Conservation (phyloP, 1,139 yeast genomes). For the Nadsonia commutata region DNA sequence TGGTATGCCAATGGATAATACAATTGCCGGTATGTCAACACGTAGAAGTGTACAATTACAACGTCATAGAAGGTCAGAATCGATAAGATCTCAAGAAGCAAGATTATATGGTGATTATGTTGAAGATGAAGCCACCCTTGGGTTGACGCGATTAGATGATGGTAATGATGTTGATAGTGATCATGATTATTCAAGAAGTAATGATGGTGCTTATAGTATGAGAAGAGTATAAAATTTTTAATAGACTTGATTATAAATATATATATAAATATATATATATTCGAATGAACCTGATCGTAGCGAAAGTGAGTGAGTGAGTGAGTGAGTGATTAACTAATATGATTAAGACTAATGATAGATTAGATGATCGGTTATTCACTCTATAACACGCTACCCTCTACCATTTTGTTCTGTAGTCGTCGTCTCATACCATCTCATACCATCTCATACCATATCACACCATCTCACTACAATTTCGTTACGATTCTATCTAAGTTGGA, state of each 20-base stretch:
- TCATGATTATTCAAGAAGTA: slow-evolving; percentile 2
- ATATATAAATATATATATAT: no score
- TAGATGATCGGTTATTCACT: no score
- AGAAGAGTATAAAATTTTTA: background rate
- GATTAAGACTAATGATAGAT: no score
- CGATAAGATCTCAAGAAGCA: slow-evolving; percentile 20
- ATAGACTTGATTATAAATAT: background rate
- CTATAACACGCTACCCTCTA: no score
- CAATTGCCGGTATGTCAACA: slow-evolving; percentile 70
- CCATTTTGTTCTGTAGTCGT: no score
- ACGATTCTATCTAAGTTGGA: no score
- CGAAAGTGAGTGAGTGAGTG: no score
- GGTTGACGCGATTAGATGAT: slow-evolving; percentile 22
- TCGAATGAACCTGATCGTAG: no score
- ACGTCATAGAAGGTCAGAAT: slow-evolving; percentile 24
- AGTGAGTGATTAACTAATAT: no score
- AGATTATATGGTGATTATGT: slow-evolving; percentile 16
- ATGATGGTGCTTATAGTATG: background rate
- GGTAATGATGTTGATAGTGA: slow-evolving; percentile 14
- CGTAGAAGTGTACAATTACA: slow-evolving; percentile 33
- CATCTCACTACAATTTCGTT: no score
- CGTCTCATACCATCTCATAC: no score
- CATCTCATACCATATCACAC: no score
- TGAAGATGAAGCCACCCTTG: slow-evolving; percentile 23
- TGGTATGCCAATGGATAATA: slow-evolving; percentile 74